A percentile compares a stretch with the other conserved stretches of the same genome.
phyloP scores from a whole-genome alignment of 2,329 filamentous ascomycete species.

The Fusarium pininemorale region DNA sequence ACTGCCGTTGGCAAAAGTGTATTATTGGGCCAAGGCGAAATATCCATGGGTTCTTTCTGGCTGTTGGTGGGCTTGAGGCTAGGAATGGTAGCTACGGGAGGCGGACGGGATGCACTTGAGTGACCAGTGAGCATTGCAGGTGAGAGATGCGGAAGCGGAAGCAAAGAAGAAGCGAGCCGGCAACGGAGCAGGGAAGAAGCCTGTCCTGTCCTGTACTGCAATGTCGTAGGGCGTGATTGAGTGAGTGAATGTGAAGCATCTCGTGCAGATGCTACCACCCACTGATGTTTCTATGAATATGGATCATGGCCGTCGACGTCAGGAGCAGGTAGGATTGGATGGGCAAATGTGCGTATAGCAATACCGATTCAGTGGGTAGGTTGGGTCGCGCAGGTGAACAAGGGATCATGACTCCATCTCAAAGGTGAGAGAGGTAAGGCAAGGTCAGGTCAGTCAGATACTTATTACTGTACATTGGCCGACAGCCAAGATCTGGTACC shows the following conservation, averaged over 20 bases:
- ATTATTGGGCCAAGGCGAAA: constrained; percentile 24
- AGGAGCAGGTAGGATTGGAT: background rate
- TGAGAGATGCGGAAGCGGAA: constrained; percentile 8
- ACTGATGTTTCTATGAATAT: constrained; percentile 16
- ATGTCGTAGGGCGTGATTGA: constrained; percentile 6
- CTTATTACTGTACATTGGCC: constrained; percentile 14
- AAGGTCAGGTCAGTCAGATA: constrained; percentile 9
- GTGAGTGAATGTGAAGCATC: constrained; percentile 15
- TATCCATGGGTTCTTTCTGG: constrained; percentile 5
- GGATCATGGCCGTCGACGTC: background rate
- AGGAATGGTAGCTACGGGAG: constrained; percentile 31
- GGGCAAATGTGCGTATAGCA: background rate
- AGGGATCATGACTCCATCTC: constrained; percentile 1
- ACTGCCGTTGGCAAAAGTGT: constrained; percentile 19
- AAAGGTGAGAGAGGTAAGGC: constrained; percentile 4
- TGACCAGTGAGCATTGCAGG: constrained; percentile 31
- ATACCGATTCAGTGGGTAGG: constrained; percentile 11
- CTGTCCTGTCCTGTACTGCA: constrained; percentile 2
- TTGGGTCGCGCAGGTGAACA: constrained; percentile 7
- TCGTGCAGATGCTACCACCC: constrained; percentile 4
- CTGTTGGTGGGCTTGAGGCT: constrained; percentile 24
- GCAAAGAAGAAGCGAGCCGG: constrained; percentile 20
- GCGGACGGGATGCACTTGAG: constrained; percentile 18
- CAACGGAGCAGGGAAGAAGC: constrained; percentile 26
- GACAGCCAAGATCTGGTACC: constrained; percentile 14